Percentiles rank a stretch among this genome's conserved stretches.
Conservation (phyloP, 805 yeast genomes). For the Schwanniomyces yamadae region DNA sequence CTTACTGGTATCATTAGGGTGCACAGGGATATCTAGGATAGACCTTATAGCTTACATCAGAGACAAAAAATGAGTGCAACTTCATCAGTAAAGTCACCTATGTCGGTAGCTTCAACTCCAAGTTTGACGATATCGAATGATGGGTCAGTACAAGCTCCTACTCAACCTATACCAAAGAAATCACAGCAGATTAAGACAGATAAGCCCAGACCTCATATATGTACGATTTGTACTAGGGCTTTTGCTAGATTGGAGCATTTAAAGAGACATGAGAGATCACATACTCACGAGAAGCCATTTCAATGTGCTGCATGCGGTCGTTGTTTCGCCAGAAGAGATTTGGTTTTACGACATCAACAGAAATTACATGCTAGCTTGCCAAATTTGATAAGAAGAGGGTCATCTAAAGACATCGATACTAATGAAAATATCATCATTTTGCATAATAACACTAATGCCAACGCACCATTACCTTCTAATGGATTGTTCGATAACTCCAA, state of each 20-base stretch:
- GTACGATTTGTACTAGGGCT: conserved; percentile 88
- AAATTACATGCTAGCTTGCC: conserved; percentile 71
- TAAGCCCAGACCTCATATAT: conserved; percentile 91
- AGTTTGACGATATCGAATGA: background rate
- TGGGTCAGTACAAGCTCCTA: conserved; percentile 6
- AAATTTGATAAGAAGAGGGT: conserved; percentile 33
- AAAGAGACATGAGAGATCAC: conserved; percentile 90
- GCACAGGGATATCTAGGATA: conserved; percentile 1
- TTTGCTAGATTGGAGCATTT: conserved; percentile 94
- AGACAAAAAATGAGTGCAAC: conserved; percentile 1
- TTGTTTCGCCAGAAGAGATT: conserved; percentile 87
- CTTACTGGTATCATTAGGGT: background rate
- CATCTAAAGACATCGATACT: conserved; percentile 20
- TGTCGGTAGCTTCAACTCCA: conserved; percentile 2
- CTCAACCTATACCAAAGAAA: conserved; percentile 81
- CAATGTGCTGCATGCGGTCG: conserved; percentile 96
- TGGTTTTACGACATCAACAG: conserved; percentile 90
- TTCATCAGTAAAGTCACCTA: conserved; percentile 1
- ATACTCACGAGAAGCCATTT: conserved; percentile 94
- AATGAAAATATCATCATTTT: conserved; percentile 54
- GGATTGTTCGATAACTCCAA: background rate
- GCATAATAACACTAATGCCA: conserved; percentile 50
- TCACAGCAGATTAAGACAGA: conserved; percentile 83
- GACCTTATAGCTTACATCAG: background rate
- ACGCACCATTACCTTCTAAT: conserved; percentile 43